Evolutionary conservation across 179 eudicot species (phyloP), one percentile per base, ranked within the genome.

Genomic region (Silene noctiflora): DNA sequence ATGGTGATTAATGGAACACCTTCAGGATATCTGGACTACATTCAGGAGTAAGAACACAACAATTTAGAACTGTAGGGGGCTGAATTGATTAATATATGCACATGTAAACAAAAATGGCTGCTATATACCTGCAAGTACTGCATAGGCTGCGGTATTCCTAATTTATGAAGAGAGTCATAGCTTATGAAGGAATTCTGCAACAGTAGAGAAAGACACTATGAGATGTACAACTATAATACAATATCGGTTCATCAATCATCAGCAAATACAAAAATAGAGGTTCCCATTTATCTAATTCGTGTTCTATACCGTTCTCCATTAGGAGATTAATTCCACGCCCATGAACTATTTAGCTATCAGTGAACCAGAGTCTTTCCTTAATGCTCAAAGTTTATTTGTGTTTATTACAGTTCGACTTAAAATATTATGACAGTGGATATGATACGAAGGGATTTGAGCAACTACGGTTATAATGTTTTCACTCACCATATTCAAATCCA

Each of bases 21-120:
- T 69, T 93, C 96, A 77, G 97, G 93, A 85, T 88, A 93, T 78
- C 97, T 91, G 80, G 98, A 89, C 99, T 95, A 86, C 71, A 86
- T 75, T 76, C 75, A 63, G 83, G 46, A 33, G 59, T 53, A 19
- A 53, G 17, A 70, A 84, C 27, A 20, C 58, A 71, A 44, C 16
- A 21, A 24, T 35, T 79, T 13, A 77, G 48, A 53, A 10, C 31
- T 44, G 69, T 64, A 68, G 21, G 61, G 53, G 66, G 46, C 4
- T n/a, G 20, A 33, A 35, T 48, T 20, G 51, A 4, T 58, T 48
- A 6, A 61, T 33, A 69, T 35, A 27, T 31, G 63, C 2, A 39
- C 44, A 24, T 4, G 69, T 74, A 22, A 72, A 33, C 35, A 24
- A 55, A 33, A 39, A 76, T 58, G 72, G 42, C 42, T 46, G 74